These are phyloP conservation scores for Ceratocystiopsis brevicomis DNA, from an alignment of 2,329 filamentous ascomycete genomes.

Conservation along the genomic window DNA sequence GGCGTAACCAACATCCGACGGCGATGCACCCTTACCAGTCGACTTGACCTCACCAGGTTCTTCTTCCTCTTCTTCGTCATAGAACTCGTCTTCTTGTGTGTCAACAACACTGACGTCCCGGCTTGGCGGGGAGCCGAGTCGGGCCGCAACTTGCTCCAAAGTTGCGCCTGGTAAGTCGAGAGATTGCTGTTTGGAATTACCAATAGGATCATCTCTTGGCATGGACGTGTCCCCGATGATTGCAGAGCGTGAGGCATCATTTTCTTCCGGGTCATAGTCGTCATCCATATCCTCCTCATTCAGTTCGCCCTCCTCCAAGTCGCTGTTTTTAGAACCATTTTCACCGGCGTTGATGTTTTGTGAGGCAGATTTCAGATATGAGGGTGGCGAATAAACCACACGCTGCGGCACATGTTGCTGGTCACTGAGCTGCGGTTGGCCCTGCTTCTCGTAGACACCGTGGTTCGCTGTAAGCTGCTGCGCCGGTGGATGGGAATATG, in stretches of 20 bases:
- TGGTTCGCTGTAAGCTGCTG: too few relatives aligned
- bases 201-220: too few relatives aligned
- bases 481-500: not conserved
- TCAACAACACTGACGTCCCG: conserved; percentile 10
- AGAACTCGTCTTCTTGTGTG: conserved; percentile 8
- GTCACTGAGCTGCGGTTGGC: not conserved
- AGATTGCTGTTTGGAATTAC: too few relatives aligned
- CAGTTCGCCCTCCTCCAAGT: conserved; percentile 55
- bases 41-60: conserved; percentile 5
- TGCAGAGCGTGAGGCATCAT: not conserved
- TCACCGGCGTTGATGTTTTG: too few relatives aligned
- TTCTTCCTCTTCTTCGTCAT: conserved; percentile 9
- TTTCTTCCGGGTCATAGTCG: conserved; percentile 27
- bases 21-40: conserved; percentile 1
- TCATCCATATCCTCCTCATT: conserved; percentile 51
- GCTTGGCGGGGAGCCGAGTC: conserved; percentile 1
- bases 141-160: conserved; percentile 1
- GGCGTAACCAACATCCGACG: conserved; percentile 5
- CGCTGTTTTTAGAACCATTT: not conserved
- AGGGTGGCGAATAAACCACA: too few relatives aligned
- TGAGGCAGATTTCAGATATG: too few relatives aligned
- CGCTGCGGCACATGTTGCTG: not conserved
- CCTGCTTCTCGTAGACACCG: too few relatives aligned
- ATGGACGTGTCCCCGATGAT: too few relatives aligned
- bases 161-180: not conserved